Conservation (phyloP, 108 stramenopile species). For the Nitzschia putrida region DNA sequence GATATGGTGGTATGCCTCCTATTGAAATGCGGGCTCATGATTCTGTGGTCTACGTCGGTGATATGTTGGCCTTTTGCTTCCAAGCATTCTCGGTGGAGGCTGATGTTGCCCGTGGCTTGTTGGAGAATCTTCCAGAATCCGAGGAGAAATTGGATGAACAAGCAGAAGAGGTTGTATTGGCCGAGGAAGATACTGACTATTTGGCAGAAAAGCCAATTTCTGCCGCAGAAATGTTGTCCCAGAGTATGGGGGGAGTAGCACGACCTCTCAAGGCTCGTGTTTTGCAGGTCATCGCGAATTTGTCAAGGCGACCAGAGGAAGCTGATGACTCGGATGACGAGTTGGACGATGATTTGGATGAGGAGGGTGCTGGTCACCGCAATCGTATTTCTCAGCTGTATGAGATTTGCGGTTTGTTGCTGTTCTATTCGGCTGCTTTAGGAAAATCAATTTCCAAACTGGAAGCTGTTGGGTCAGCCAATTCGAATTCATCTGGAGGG, state of each 20-base stretch:
- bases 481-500: neutral
- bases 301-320: slow-evolving; percentile 55
- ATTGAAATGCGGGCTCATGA: slow-evolving; percentile 88
- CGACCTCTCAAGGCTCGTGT: slow-evolving; percentile 82
- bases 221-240: slow-evolving; percentile 56
- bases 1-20: slow-evolving; percentile 71
- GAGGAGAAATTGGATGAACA: slow-evolving; percentile 20
- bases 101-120: slow-evolving; percentile 66
- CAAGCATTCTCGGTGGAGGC: slow-evolving; percentile 75
- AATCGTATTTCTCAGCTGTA: slow-evolving; percentile 65
- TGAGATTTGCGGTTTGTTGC: slow-evolving; percentile 76
- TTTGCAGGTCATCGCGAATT: slow-evolving; percentile 62
- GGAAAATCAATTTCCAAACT: slow-evolving; percentile 59
- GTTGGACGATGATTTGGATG: slow-evolving; percentile 61
- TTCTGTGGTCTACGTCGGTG: slow-evolving; percentile 81
- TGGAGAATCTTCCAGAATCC: slow-evolving; percentile 24
- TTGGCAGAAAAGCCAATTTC: slow-evolving; percentile 51
- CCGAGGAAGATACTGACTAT: slow-evolving; percentile 38
- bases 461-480: neutral
- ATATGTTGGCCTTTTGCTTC: slow-evolving; percentile 89
- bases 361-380: slow-evolving; percentile 54
- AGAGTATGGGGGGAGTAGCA: slow-evolving; percentile 79
- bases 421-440: slow-evolving; percentile 74
- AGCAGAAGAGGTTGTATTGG: neutral
- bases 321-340: slow-evolving; percentile 48